Percentiles rank a stretch among this genome's conserved stretches.
Evolutionary conservation across 202 grass and related monocot genomes (phyloP).

Genomic region (Zizania palustris): DNA sequence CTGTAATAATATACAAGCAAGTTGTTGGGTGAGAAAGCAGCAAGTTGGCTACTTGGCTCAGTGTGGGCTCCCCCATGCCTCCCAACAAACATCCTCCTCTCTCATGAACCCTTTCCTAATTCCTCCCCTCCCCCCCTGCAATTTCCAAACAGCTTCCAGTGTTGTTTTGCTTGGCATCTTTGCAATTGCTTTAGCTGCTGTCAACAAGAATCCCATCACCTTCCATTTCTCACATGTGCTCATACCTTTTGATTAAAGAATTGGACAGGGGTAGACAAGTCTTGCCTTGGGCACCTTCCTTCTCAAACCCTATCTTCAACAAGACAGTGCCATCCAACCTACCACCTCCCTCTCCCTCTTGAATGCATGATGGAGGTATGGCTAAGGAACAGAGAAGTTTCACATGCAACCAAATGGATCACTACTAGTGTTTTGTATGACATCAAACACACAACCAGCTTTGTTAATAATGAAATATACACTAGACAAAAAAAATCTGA

Average conservation of each 20-base stretch:
- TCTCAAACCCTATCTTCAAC: constrained; percentile 30
- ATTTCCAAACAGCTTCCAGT: constrained; percentile 51
- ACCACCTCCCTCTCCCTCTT: constrained; percentile 19
- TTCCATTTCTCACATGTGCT: constrained; percentile 52
- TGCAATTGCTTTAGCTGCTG: constrained; percentile 41
- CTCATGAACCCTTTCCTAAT: neutral
- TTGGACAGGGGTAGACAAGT: constrained; percentile 30
- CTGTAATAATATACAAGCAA: constrained; percentile 20
- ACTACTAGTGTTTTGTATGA: neutral
- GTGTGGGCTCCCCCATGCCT: constrained; percentile 12
- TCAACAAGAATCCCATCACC: constrained; percentile 18
- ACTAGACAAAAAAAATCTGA: neutral
- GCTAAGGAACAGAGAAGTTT: neutral
- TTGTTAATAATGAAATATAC: neutral
- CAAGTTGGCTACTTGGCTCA: constrained; percentile 35
- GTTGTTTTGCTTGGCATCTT: constrained; percentile 32
- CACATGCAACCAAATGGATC: neutral
- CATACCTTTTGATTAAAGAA: constrained; percentile 60
- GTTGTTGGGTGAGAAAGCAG: constrained; percentile 15
- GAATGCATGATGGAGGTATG: constrained; percentile 10
- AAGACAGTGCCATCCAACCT: constrained; percentile 43
- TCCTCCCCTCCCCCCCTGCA: neutral
- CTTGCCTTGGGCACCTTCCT: constrained; percentile 38
- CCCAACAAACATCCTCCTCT: neutral
- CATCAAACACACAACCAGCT: neutral